Evolutionary conservation across 177 flowering plant genomes (phyloP).

Genomic region (Telopea speciosissima): DNA sequence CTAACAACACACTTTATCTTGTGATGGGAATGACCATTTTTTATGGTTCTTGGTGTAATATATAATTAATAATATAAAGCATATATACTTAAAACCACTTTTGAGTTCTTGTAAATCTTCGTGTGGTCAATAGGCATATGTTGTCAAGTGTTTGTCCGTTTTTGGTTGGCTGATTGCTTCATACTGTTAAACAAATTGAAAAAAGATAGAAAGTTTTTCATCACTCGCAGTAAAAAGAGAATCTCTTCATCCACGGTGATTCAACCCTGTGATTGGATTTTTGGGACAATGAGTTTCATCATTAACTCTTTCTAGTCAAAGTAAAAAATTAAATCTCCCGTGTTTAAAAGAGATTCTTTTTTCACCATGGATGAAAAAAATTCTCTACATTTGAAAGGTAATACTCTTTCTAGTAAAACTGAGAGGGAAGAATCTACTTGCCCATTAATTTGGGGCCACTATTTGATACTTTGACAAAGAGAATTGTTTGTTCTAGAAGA

Average conservation of each 20-base stretch:
- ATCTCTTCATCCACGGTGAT: too few relatives aligned
- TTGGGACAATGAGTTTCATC: slow-evolving; percentile 1
- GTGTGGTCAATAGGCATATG: background rate
- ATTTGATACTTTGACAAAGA: background rate
- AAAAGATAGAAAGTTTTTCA: background rate
- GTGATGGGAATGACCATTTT: slow-evolving; percentile 5
- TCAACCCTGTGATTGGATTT: background rate
- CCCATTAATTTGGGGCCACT: background rate
- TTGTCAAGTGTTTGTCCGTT: slow-evolving; percentile 6
- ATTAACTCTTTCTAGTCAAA: too few relatives aligned
- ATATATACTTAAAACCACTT: slow-evolving; percentile 29
- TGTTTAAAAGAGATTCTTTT: background rate
- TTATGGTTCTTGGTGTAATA: slow-evolving; percentile 12
- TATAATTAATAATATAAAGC: slow-evolving; percentile 21
- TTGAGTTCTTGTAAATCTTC: slow-evolving; percentile 20
- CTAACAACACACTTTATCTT: slow-evolving; percentile 8
- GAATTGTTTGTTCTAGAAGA: too few relatives aligned
- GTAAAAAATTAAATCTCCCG: too few relatives aligned
- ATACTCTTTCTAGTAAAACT: background rate
- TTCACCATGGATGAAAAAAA: too few relatives aligned
- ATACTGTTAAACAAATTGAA: background rate
- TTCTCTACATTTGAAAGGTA: background rate
- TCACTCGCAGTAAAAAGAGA: too few relatives aligned
- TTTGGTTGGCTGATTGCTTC: slow-evolving; percentile 6
- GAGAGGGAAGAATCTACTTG: background rate